These are phyloP conservation scores for Arthrobotrys entomopaga DNA, from an alignment of 2,329 filamentous ascomycete genomes.

Conservation along the genomic window DNA sequence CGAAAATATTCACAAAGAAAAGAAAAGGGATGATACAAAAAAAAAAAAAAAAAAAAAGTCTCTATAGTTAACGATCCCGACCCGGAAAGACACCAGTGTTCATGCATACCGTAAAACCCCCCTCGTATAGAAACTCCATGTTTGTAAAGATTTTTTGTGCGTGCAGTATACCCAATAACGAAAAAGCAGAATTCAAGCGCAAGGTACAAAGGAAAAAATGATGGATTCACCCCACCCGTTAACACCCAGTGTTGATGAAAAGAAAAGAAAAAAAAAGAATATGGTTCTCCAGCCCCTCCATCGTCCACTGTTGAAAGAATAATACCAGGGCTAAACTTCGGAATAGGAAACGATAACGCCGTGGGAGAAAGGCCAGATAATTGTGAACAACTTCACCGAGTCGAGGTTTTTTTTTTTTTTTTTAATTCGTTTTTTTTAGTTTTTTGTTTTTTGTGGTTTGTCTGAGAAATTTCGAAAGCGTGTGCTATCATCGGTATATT, in stretches of 20 bases:
- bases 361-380: slow-evolving; percentile 46
- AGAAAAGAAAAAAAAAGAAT: slow-evolving; percentile 41
- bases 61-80: slow-evolving; percentile 55
- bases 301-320: slow-evolving; percentile 48
- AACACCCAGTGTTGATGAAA: slow-evolving; percentile 55
- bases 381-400: slow-evolving; percentile 51
- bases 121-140: slow-evolving; percentile 55
- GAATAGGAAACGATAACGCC: slow-evolving; percentile 54
- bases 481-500: slow-evolving; percentile 41
- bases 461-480: slow-evolving; percentile 11
- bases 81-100: slow-evolving; percentile 55
- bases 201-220: slow-evolving; percentile 39
- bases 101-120: slow-evolving; percentile 54
- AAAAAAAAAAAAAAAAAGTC: slow-evolving; percentile 43
- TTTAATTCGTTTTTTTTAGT: too few relatives aligned
- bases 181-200: slow-evolving; percentile 29
- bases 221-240: slow-evolving; percentile 47
- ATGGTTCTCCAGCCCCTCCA: slow-evolving; percentile 29
- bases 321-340: slow-evolving; percentile 51
- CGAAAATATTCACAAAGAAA: slow-evolving; percentile 37
- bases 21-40: slow-evolving; percentile 31
- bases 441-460: background rate
- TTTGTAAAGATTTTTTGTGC: slow-evolving; percentile 50
- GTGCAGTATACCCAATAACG: slow-evolving; percentile 36
- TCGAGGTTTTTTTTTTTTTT: slow-evolving; percentile 38